phyloP scores from a whole-genome alignment of 768 basidiomycete genomes.

The Sporobolomyces phaffii region DNA sequence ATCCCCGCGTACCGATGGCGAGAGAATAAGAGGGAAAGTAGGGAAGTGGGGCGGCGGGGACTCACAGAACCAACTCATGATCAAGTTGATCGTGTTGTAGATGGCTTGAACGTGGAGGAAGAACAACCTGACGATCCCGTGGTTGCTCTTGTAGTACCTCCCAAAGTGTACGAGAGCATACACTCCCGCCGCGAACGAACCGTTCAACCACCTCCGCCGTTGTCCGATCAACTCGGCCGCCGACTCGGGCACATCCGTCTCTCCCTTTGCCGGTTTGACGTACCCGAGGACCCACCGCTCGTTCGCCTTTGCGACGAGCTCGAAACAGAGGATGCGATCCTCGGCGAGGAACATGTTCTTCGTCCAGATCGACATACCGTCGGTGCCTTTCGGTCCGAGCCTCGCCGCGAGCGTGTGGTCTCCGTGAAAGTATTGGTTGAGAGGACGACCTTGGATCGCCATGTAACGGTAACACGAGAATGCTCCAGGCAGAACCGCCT shows the following conservation, averaged over 20 bases:
- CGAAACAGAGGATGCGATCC: conserved; percentile 96
- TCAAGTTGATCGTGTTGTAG: conserved; percentile 73
- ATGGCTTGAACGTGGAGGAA: conserved; percentile 91
- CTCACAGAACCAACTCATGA: conserved; percentile 80
- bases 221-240: conserved; percentile 89
- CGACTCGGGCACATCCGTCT: conserved; percentile 58
- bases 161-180: conserved; percentile 79
- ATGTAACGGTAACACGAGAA: conserved; percentile 94
- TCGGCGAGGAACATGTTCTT: conserved; percentile 59
- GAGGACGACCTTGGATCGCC: conserved; percentile 79
- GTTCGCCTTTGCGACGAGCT: conserved; percentile 81
- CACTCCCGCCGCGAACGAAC: conserved; percentile 63
- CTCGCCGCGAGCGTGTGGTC: conserved; percentile 76
- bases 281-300: conserved; percentile 77
- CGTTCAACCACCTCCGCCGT: conserved; percentile 92
- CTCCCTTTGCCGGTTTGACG: conserved; percentile 74
- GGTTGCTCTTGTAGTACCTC: conserved; percentile 64
- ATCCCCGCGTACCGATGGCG: not conserved
- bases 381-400: conserved; percentile 84
- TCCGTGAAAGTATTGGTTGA: conserved; percentile 53
- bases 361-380: conserved; percentile 55
- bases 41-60: too few relatives aligned
- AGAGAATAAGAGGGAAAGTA: too few relatives aligned
- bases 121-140: conserved; percentile 87
- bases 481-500: conserved; percentile 75